These are phyloP conservation scores for Phellinidium pouzarii DNA, from an alignment of 1,284 basidiomycete genomes.

Conservation along the genomic window DNA sequence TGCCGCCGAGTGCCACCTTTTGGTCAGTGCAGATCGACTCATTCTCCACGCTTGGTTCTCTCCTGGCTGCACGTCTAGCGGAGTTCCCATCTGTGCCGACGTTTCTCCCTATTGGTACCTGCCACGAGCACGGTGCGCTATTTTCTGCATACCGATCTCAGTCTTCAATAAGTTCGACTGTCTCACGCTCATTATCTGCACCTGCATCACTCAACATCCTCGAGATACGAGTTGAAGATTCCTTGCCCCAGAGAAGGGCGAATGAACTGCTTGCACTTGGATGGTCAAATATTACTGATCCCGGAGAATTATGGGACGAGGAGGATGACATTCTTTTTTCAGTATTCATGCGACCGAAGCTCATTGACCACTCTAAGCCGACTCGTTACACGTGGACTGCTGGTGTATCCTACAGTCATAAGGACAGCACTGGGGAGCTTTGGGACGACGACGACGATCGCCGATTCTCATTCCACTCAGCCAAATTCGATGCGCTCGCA, in stretches of 20 bases:
- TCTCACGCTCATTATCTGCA: slow-evolving; percentile 12
- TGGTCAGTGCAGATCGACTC: slow-evolving; percentile 14
- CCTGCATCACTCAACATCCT: slow-evolving; percentile 13
- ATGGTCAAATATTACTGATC: not conserved
- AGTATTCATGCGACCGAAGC: not conserved
- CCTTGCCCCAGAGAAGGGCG: not conserved
- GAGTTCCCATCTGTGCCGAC: slow-evolving; percentile 14
- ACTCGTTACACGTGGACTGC: slow-evolving; percentile 17
- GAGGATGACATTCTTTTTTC: slow-evolving; percentile 17
- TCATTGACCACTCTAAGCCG: not conserved
- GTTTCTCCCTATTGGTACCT: not conserved
- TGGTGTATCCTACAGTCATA: slow-evolving; percentile 6
- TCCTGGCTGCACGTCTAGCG: slow-evolving; percentile 10
- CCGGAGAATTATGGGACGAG: slow-evolving; percentile 19
- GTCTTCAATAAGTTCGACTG: not conserved
- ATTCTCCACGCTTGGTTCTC: slow-evolving; percentile 14
- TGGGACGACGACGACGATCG: slow-evolving; percentile 19
- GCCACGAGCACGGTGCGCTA: not conserved
- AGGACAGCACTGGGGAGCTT: slow-evolving; percentile 13
- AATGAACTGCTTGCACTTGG: not conserved
- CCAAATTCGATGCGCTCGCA: not conserved
- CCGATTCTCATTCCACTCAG: slow-evolving; percentile 7
- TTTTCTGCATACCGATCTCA: not conserved
- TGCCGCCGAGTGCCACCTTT: not conserved
- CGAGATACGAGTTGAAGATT: slow-evolving; percentile 6